Percentiles rank a stretch among this genome's conserved stretches.
Conservation (phyloP, 1,284 basidiomycete genomes). For the Amylostereum areolatum region DNA sequence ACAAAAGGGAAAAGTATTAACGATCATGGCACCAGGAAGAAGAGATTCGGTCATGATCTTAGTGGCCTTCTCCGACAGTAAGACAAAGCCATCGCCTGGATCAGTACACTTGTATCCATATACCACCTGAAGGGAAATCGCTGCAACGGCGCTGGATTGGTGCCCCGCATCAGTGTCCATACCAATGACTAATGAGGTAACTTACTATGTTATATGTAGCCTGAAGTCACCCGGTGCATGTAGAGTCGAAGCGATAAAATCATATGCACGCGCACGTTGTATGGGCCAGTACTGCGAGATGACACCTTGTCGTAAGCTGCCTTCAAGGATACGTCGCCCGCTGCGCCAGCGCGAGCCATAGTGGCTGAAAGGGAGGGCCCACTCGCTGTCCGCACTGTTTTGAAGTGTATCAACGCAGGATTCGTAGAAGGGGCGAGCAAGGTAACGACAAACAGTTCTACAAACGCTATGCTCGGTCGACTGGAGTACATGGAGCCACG, state of each 20-base stretch:
- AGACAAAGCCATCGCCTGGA: not conserved
- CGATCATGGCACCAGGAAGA: not conserved
- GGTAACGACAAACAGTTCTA: not conserved
- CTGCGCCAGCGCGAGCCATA: not conserved
- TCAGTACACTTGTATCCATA: not conserved
- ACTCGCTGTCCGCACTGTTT: not conserved
- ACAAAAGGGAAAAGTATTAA: not conserved
- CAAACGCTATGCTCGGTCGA: slow-evolving; percentile 8
- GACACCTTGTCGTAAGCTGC: not conserved
- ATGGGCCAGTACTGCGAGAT: not conserved
- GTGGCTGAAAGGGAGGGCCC: not conserved
- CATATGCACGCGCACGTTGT: not conserved
- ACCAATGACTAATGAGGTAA: not conserved
- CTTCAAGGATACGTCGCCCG: not conserved
- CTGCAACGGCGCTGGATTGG: not conserved
- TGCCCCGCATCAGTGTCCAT: not conserved
- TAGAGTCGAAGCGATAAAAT: not conserved
- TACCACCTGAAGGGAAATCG: not conserved
- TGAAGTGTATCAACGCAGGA: not conserved
- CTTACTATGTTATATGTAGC: not conserved
- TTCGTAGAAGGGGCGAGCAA: not conserved
- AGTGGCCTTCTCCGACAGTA: not conserved
- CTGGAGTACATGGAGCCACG: slow-evolving; percentile 19
- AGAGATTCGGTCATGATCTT: not conserved
- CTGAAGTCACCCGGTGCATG: not conserved